These are phyloP conservation scores for Agaricales sp. DNA, from an alignment of 1,284 basidiomycete species.

Conservation along the genomic window DNA sequence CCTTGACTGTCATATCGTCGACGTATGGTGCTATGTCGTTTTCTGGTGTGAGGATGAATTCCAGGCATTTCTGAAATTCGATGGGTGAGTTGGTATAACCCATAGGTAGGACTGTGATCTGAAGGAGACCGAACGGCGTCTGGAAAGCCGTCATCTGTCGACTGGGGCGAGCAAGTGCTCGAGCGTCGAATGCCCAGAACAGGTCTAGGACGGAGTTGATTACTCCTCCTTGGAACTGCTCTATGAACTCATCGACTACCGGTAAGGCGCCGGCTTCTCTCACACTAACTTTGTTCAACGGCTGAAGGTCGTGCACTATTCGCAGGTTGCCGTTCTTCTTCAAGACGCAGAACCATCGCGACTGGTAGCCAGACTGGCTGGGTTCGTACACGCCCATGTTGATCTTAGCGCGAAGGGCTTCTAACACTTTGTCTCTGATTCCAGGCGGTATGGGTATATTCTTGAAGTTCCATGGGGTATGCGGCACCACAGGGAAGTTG, in stretches of 20 bases:
- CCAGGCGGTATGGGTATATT: conserved; percentile 19
- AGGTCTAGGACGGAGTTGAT: too few relatives aligned
- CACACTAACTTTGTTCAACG: conserved; percentile 16
- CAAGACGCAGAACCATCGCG: conserved; percentile 11
- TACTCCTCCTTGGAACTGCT: background rate
- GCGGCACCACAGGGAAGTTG: conserved; percentile 9
- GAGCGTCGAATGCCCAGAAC: too few relatives aligned
- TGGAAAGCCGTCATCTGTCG: conserved; percentile 15
- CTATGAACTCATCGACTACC: background rate
- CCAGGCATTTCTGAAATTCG: too few relatives aligned
- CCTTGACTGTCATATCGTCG: background rate
- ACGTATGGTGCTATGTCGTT: conserved; percentile 16
- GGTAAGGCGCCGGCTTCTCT: background rate
- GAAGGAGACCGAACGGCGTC: conserved; percentile 12
- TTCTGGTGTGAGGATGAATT: conserved; percentile 17
- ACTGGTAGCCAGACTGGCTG: conserved; percentile 12
- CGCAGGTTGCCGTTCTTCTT: conserved; percentile 12
- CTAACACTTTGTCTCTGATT: conserved; percentile 10
- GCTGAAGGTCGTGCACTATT: conserved; percentile 14
- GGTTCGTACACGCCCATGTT: too few relatives aligned
- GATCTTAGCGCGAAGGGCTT: conserved; percentile 15
- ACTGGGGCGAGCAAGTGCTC: background rate
- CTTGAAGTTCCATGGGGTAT: conserved; percentile 12
- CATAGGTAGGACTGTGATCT: too few relatives aligned
- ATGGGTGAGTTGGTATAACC: conserved; percentile 10